Percentiles rank a stretch among this genome's conserved stretches.
Evolutionary conservation across 139 green algal genomes (phyloP).

Genomic region (Chlamydomonas incerta): DNA sequence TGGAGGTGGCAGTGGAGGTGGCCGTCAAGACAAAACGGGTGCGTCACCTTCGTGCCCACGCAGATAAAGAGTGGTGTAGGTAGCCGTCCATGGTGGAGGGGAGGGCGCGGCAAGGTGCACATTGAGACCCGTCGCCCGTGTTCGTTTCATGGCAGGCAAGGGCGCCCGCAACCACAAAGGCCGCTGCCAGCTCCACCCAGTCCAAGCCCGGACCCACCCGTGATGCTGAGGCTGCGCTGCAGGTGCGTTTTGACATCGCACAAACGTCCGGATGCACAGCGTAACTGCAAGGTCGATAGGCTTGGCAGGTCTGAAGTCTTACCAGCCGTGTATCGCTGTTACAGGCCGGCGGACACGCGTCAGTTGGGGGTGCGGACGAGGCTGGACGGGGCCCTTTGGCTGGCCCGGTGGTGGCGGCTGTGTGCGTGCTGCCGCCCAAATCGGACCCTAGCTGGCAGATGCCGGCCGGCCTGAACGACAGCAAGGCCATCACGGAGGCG

Average conservation of each 20-base stretch:
- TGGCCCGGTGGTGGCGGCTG: constrained; percentile 90
- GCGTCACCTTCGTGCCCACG: too few relatives aligned
- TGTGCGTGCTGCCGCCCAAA: constrained; percentile 66
- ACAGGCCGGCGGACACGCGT: constrained; percentile 61
- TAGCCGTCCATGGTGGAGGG: not conserved
- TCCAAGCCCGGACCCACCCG: constrained; percentile 3
- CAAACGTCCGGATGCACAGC: too few relatives aligned
- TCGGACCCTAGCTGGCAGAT: constrained; percentile 27
- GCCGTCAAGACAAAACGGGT: not conserved
- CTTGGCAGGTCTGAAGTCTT: too few relatives aligned
- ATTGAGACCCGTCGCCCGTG: too few relatives aligned
- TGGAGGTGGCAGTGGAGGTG: not conserved
- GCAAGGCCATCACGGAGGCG: constrained; percentile 85
- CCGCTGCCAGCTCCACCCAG: too few relatives aligned
- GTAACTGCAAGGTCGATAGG: too few relatives aligned
- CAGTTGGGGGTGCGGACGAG: constrained; percentile 86
- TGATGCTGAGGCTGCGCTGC: constrained; percentile 56
- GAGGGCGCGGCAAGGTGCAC: too few relatives aligned
- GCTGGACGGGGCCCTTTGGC: constrained; percentile 90
- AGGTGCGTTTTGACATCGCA: too few relatives aligned
- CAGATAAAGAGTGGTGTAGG: too few relatives aligned
- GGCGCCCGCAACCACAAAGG: not conserved
- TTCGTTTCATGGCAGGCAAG: not conserved
- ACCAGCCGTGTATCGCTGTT: not conserved
- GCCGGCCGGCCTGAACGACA: constrained; percentile 66